Evolutionary conservation across 2,329 filamentous ascomycete species (phyloP).

Genomic region (Calonectria henricotiae): DNA sequence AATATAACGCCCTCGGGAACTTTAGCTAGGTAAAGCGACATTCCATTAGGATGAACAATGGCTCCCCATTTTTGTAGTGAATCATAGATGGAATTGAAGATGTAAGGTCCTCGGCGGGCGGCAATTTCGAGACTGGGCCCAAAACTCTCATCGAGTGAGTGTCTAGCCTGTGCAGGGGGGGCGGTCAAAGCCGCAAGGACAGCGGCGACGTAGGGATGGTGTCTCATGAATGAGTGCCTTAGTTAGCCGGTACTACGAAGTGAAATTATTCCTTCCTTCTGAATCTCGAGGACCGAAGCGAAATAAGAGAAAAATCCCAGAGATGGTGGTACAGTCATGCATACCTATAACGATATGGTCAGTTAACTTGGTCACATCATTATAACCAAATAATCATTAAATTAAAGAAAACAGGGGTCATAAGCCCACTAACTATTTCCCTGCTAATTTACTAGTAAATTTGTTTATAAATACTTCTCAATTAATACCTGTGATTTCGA

Average conservation of each 20-base stretch:
- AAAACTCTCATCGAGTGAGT: neutral
- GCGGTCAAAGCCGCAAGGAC: constrained; percentile 29
- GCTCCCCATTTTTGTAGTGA: constrained; percentile 76
- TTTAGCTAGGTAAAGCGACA: constrained; percentile 73
- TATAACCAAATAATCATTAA: too few relatives aligned
- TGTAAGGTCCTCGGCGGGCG: constrained; percentile 57
- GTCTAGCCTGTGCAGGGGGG: neutral
- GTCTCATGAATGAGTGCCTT: neutral
- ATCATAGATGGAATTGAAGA: constrained; percentile 76
- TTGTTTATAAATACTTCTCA: too few relatives aligned
- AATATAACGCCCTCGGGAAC: constrained; percentile 71
- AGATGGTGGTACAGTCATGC: too few relatives aligned
- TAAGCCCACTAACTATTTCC: too few relatives aligned
- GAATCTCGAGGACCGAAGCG: neutral
- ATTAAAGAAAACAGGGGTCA: too few relatives aligned
- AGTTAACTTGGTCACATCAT: too few relatives aligned
- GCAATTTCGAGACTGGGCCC: constrained; percentile 29
- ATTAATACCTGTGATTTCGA: too few relatives aligned
- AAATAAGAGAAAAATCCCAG: neutral
- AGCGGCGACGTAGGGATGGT: neutral
- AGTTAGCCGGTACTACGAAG: neutral
- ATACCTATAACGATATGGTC: too few relatives aligned
- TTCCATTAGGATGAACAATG: constrained; percentile 75
- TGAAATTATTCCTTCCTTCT: neutral
- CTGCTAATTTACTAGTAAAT: too few relatives aligned